Base-by-base conservation (phyloP, 2,329 filamentous ascomycete genomes). In the Colletotrichum brevisporum region DNA sequence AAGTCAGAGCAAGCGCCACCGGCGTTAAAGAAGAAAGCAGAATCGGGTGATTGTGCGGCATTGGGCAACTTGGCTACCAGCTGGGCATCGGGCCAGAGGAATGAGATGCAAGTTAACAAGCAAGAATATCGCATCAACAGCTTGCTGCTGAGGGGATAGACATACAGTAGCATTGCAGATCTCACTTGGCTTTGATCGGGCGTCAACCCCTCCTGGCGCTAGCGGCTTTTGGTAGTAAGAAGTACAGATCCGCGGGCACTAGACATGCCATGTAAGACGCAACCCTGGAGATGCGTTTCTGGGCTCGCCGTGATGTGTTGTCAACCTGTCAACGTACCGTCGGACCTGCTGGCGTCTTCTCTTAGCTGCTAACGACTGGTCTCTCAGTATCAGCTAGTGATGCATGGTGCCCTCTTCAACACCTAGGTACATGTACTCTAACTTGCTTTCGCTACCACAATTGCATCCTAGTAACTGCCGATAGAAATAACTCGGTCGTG, bases 101-200 rank as follows among this genome's bases (percentile, higher is more conserved):
- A 9, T 13, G 26, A 12, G 15, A 43, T 15, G 13, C 36, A 4
- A 26, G 54, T 13, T 45, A 15, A 9, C 10, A 6, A 26, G 39
- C 9, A 24, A 39, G 27, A 15, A 36, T 10, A 10, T 36, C 31
- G 8, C 31, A 10, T 36, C 31, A 36, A 36, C 9, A 31, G 27
- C 27, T 31, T 24, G 26, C 6, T 39, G n/a, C 27, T 24, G 4
- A 59, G 9, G 56, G 31, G 45, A 59, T 27, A 59, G 26, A 59
- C 6, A 13, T 27, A 6, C 41, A 16, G 41, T 43, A 43, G 41
- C 15, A 12, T 21, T n/a, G 56, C 45, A 59, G 56, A 59, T 59
- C 56, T 4, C 31, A 6, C 21, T 36, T 6, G 45, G 27, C 16
- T 8, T 39, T 26, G 5, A 21, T 13, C 1, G 36, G 43, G n/a